Evolutionary conservation across 2,329 filamentous ascomycete species (phyloP).

Genomic region (Trichoderma simmonsii): DNA sequence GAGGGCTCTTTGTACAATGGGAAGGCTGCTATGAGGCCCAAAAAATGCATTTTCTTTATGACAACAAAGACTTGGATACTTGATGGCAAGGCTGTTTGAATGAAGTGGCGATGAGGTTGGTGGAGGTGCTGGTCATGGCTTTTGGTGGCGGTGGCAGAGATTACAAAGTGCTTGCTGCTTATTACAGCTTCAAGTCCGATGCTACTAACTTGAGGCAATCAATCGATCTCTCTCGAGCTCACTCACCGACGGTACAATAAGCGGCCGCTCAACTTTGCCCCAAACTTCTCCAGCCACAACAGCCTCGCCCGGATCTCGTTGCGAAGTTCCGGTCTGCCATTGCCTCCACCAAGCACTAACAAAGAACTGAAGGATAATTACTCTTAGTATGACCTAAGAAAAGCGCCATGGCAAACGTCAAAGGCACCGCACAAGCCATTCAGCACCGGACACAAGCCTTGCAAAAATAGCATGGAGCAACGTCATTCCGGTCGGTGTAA

Average conservation of each 20-base stretch:
- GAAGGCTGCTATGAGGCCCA: not conserved
- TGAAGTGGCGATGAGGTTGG: not conserved
- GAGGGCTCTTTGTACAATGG: not conserved
- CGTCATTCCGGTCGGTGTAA: constrained; percentile 5
- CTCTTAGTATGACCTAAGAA: not conserved
- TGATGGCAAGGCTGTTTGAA: not conserved
- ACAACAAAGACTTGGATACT: not conserved
- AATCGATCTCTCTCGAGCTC: not conserved
- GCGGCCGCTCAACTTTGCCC: not conserved
- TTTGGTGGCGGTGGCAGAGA: constrained; percentile 1
- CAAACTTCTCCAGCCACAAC: not conserved
- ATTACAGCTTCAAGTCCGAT: not conserved
- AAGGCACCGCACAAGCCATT: not conserved
- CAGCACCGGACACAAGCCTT: not conserved
- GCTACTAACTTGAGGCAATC: not conserved
- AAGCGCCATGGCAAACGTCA: not conserved
- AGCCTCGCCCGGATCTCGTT: not conserved
- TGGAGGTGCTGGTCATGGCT: not conserved
- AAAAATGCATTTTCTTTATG: not conserved
- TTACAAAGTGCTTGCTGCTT: not conserved
- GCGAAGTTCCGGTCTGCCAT: not conserved
- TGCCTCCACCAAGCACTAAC: not conserved
- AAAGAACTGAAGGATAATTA: not conserved
- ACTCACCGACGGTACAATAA: constrained; percentile 6
- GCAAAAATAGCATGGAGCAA: not conserved